A percentile compares a stretch with the other conserved stretches of the same genome.
Evolutionary conservation across 441 rosid species (phyloP).

Genomic region (Melastoma candidum): DNA sequence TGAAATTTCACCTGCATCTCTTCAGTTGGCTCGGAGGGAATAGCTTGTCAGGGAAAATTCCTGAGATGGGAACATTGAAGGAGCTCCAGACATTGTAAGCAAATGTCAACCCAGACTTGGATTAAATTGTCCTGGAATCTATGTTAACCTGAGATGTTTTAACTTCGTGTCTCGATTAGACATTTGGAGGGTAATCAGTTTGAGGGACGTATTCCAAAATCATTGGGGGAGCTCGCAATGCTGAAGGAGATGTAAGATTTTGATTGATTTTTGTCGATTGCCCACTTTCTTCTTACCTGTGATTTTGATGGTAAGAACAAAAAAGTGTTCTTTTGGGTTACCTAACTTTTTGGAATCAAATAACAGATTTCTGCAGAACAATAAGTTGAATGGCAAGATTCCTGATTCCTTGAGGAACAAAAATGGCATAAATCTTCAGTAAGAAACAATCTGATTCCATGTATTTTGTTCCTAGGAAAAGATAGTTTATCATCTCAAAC

Average conservation of each 20-base stretch:
- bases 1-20: constrained; percentile 12
- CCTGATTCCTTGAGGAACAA: constrained; percentile 32
- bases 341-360: constrained; percentile 7
- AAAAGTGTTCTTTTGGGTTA: constrained; percentile 1
- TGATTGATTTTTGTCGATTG: not conserved
- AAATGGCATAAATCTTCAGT: constrained; percentile 41
- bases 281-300: not conserved
- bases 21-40: constrained; percentile 72
- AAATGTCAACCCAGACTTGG: not conserved
- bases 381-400: constrained; percentile 46
- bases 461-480: no score
- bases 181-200: constrained; percentile 71
- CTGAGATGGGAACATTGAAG: constrained; percentile 40
- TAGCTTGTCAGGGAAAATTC: constrained; percentile 56
- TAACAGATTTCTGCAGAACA: constrained; percentile 57
- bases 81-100: constrained; percentile 58
- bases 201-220: constrained; percentile 51
- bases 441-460: constrained; percentile 13
- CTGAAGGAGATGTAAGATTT: constrained; percentile 52
- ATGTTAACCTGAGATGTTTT: not conserved
- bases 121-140: not conserved
- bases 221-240: constrained; percentile 36
- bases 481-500: no score
- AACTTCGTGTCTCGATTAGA: constrained; percentile 22
- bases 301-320: not conserved